These are phyloP conservation scores for Coemansia sp. DNA, from an alignment of 192 early-diverging fungal species.

Conservation along the genomic window DNA sequence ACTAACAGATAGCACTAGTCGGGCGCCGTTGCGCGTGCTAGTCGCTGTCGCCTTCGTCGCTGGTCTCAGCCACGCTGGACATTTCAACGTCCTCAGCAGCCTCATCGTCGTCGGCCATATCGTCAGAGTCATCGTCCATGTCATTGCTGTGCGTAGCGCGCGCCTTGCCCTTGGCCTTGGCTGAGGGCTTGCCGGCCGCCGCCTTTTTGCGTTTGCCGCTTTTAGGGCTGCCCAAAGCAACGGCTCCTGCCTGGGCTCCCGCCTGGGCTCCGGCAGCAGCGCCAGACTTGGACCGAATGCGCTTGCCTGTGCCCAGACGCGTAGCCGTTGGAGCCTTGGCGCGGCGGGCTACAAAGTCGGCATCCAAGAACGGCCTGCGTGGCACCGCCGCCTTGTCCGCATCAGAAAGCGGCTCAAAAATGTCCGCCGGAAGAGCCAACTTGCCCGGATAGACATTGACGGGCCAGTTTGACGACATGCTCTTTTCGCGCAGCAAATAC, in stretches of 20 bases:
- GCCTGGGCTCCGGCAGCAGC: neutral
- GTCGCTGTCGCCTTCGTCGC: conserved; percentile 9
- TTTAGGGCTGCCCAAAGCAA: too few species aligned
- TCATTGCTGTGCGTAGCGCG: neutral
- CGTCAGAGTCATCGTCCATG: neutral
- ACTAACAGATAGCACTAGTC: too few species aligned
- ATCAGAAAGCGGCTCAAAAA: conserved; percentile 53
- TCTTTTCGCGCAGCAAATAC: conserved; percentile 72
- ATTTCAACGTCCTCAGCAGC: conserved; percentile 15
- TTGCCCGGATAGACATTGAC: conserved; percentile 72
- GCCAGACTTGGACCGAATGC: conserved; percentile 6
- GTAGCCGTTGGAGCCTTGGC: conserved; percentile 18
- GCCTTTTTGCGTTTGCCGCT: neutral
- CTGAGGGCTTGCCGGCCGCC: neutral
- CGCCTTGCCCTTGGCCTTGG: conserved; percentile 15
- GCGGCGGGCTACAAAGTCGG: conserved; percentile 31
- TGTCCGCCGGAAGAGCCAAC: conserved; percentile 61
- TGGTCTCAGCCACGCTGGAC: conserved; percentile 24
- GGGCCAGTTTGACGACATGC: conserved; percentile 70
- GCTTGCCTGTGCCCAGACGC: conserved; percentile 14
- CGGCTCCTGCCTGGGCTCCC: too few species aligned
- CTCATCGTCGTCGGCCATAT: conserved; percentile 11
- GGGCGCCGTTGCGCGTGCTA: too few species aligned
- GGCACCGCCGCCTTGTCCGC: conserved; percentile 6
- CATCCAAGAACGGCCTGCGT: conserved; percentile 19